phyloP scores from a whole-genome alignment of 2,329 filamentous ascomycete genomes.

The Colletotrichum tropicicola region DNA sequence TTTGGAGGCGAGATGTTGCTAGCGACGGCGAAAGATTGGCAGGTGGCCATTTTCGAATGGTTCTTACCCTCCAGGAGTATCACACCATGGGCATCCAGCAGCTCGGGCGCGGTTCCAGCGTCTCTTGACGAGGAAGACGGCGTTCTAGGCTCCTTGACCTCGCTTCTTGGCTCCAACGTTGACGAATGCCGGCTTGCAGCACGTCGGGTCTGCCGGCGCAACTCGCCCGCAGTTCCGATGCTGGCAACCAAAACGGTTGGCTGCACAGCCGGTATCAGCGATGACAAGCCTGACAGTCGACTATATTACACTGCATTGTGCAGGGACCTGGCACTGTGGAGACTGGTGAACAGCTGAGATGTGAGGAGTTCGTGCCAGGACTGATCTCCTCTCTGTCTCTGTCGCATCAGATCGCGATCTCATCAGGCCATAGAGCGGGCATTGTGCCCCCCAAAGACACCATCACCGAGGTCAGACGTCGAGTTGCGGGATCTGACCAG shows the following conservation, averaged over 20 bases:
- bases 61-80: slow-evolving; percentile 3
- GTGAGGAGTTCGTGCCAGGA: slow-evolving; percentile 14
- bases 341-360: slow-evolving; percentile 19
- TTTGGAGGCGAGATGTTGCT: not conserved
- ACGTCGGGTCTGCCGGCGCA: slow-evolving; percentile 28
- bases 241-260: slow-evolving; percentile 19
- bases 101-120: slow-evolving; percentile 21
- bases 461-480: not conserved
- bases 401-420: slow-evolving; percentile 26
- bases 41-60: not conserved
- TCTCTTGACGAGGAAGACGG: slow-evolving; percentile 11
- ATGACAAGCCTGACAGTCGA: slow-evolving; percentile 9
- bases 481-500: not conserved
- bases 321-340: slow-evolving; percentile 27
- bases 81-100: slow-evolving; percentile 11
- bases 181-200: slow-evolving; percentile 28
- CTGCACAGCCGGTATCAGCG: slow-evolving; percentile 15
- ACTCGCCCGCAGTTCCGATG: slow-evolving; percentile 29
- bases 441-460: not conserved
- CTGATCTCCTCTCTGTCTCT: slow-evolving; percentile 11
- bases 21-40: not conserved
- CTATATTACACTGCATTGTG: slow-evolving; percentile 27
- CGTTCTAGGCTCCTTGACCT: slow-evolving; percentile 25
- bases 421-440: not conserved
- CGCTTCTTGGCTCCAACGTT: slow-evolving; percentile 13